These are phyloP conservation scores for Hypoxylon sp. DNA, from an alignment of 2,329 filamentous ascomycete genomes.

Conservation along the genomic window DNA sequence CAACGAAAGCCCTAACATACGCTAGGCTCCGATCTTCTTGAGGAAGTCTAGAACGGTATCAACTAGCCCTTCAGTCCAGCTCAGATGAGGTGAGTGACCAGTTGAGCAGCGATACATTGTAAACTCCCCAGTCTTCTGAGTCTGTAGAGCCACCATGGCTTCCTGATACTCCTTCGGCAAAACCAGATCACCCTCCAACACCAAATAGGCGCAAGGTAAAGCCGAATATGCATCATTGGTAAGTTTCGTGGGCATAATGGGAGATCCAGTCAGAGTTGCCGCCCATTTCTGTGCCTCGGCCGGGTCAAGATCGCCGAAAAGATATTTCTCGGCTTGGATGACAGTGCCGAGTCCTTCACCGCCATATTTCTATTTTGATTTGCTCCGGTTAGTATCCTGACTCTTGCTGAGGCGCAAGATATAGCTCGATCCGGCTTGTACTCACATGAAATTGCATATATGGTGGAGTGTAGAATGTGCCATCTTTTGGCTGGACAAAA, in stretches of 20 bases:
- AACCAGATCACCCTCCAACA: slow-evolving; percentile 51
- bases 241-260: slow-evolving; percentile 49
- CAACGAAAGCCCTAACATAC: background rate
- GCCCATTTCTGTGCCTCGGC: slow-evolving; percentile 48
- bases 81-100: slow-evolving; percentile 55
- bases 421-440: background rate
- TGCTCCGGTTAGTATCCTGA: background rate
- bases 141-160: slow-evolving; percentile 51
- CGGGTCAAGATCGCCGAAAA: slow-evolving; percentile 52
- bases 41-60: slow-evolving; percentile 48
- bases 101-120: slow-evolving; percentile 48
- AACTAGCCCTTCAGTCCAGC: slow-evolving; percentile 51
- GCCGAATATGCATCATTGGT: slow-evolving; percentile 53
- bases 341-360: slow-evolving; percentile 47
- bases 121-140: slow-evolving; percentile 47
- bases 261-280: slow-evolving; percentile 49
- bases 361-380: slow-evolving; percentile 36
- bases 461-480: slow-evolving; percentile 42
- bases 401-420: background rate
- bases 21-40: slow-evolving; percentile 14
- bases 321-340: slow-evolving; percentile 46
- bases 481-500: slow-evolving; percentile 54
- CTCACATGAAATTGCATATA: slow-evolving; percentile 53
- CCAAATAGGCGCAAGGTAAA: slow-evolving; percentile 55
- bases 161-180: slow-evolving; percentile 55